Conservation (phyloP, 805 yeast genomes). For the Lipomyces yamanashiensis region DNA sequence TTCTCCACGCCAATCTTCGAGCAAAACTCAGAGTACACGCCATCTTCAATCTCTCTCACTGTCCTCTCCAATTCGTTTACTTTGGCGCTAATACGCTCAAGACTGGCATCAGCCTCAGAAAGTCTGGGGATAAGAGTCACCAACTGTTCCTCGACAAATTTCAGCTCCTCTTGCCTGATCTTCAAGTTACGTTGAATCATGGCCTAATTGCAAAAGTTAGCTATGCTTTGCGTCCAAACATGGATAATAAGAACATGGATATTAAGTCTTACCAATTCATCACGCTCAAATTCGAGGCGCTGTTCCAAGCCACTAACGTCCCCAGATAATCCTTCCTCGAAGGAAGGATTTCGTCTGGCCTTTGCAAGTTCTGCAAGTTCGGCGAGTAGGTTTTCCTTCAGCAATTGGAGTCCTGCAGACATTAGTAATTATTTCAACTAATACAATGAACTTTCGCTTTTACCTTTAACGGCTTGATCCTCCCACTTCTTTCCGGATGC, state of each 20-base stretch:
- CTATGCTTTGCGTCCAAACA: neutral
- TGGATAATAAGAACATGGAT: neutral
- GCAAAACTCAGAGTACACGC: slow-evolving; percentile 57
- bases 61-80: slow-evolving; percentile 50
- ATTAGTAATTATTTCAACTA: neutral
- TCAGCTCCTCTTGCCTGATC: slow-evolving; percentile 42
- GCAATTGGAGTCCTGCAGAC: slow-evolving; percentile 54
- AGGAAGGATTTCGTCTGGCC: slow-evolving; percentile 57
- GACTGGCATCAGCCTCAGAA: slow-evolving; percentile 41
- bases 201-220: slow-evolving; percentile 8
- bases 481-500: slow-evolving; percentile 66
- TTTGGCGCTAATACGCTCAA: slow-evolving; percentile 42
- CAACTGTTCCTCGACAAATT: slow-evolving; percentile 29
- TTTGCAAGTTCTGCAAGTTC: slow-evolving; percentile 55
- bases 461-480: slow-evolving; percentile 47
- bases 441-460: neutral
- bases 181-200: slow-evolving; percentile 34
- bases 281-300: slow-evolving; percentile 43
- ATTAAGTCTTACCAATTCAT: slow-evolving; percentile 39
- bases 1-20: slow-evolving; percentile 55
- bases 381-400: slow-evolving; percentile 57
- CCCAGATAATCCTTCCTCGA: slow-evolving; percentile 61
- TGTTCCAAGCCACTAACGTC: slow-evolving; percentile 57
- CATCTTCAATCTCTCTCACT: slow-evolving; percentile 38
- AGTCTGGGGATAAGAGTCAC: slow-evolving; percentile 52